These are phyloP conservation scores for Apophysomyces variabilis DNA, from an alignment of 371 early-diverging fungal species.

Conservation along the genomic window DNA sequence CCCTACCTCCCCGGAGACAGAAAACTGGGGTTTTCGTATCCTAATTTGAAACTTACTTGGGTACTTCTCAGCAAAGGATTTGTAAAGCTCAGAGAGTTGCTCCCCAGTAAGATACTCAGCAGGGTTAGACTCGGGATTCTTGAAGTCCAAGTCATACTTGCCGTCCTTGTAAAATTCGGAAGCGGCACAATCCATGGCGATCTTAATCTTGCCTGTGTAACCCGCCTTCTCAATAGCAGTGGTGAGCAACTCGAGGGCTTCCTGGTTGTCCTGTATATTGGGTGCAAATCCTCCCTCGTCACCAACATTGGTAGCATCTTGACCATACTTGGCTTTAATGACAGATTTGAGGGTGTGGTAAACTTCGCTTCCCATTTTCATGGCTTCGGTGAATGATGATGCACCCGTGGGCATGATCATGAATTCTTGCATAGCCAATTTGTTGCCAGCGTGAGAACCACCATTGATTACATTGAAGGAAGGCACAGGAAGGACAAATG, in stretches of 20 bases:
- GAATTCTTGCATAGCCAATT: conserved; percentile 99
- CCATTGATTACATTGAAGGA: conserved; percentile 99
- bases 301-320: conserved; percentile 98
- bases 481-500: conserved; percentile 96
- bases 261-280: conserved; percentile 97
- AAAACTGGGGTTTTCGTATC: neutral
- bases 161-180: conserved; percentile 97
- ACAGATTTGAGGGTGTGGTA: conserved; percentile 95
- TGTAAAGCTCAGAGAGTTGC: conserved; percentile 89
- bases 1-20: neutral
- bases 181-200: conserved; percentile 99
- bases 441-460: conserved; percentile 99
- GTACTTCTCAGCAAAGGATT: conserved; percentile 85
- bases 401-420: conserved; percentile 99
- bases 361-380: conserved; percentile 98
- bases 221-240: conserved; percentile 93
- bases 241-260: conserved; percentile 95
- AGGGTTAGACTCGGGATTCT: conserved; percentile 87
- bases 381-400: conserved; percentile 91
- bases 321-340: conserved; percentile 98
- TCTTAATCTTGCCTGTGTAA: conserved; percentile 94
- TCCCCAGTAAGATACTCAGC: conserved; percentile 78
- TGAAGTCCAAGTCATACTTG: conserved; percentile 97
- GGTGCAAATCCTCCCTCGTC: conserved; percentile 99
- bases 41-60: conserved; percentile 56